phyloP scores from a whole-genome alignment of 352 stramenopile genomes.

The Pythium brachiatum region DNA sequence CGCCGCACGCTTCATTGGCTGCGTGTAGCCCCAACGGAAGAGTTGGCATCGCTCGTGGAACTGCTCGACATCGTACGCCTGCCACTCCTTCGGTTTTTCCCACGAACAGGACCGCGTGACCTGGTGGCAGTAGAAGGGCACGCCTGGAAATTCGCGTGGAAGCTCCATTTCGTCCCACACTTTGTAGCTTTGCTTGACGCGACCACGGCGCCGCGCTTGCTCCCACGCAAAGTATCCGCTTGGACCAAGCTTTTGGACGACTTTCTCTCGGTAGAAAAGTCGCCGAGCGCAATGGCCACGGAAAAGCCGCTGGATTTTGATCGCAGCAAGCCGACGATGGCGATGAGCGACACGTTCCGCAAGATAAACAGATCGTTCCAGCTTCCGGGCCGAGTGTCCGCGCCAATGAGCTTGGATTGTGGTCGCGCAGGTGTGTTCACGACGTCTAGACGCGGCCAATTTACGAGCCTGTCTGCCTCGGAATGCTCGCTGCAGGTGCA shows the following conservation, averaged over 20 bases:
- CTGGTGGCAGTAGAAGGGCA: constrained; percentile 74
- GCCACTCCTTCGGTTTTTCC: constrained; percentile 63
- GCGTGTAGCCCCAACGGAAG: constrained; percentile 63
- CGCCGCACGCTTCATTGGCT: constrained; percentile 47
- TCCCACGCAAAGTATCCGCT: constrained; percentile 67
- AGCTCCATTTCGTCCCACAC: constrained; percentile 78
- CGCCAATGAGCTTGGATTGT: constrained; percentile 55
- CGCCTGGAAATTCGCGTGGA: constrained; percentile 36
- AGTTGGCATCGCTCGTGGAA: constrained; percentile 57
- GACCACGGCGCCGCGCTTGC: constrained; percentile 30
- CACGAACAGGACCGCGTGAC: constrained; percentile 66
- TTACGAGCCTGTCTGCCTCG: constrained; percentile 48
- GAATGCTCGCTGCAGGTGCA: constrained; percentile 68
- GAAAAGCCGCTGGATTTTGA: constrained; percentile 55
- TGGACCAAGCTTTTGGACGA: constrained; percentile 47
- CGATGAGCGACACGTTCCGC: constrained; percentile 25
- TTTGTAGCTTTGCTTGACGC: constrained; percentile 42
- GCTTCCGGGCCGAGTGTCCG: constrained; percentile 33
- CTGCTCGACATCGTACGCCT: constrained; percentile 34
- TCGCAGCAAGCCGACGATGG: constrained; percentile 27
- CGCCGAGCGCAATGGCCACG: constrained; percentile 46
- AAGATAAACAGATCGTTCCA: constrained; percentile 24
- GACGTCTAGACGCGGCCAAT: constrained; percentile 30
- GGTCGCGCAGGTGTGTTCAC: constrained; percentile 36
- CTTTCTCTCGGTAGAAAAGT: constrained; percentile 38